These are phyloP conservation scores for Paraphysoderma sedebokerense DNA, from an alignment of 371 early-diverging fungal genomes.

Conservation along the genomic window DNA sequence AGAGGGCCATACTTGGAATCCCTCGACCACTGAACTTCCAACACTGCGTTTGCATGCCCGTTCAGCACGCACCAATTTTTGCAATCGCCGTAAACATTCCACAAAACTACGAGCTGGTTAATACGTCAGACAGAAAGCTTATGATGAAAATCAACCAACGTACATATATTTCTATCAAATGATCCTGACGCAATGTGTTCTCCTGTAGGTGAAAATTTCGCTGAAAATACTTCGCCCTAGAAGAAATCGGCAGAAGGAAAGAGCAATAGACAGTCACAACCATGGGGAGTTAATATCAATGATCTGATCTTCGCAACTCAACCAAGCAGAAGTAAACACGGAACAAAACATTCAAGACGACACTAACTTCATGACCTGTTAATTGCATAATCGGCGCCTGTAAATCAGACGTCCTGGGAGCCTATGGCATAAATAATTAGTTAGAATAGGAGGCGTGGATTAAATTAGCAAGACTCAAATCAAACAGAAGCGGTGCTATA, in stretches of 20 bases:
- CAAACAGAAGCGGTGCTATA: background rate
- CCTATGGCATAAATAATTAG: conserved; percentile 14
- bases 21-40: conserved; percentile 81
- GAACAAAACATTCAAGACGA: too few relatives aligned
- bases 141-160: conserved; percentile 6
- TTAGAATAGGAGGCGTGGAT: background rate
- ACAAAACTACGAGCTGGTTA: conserved; percentile 38
- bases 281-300: conserved; percentile 1
- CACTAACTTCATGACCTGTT: conserved; percentile 47
- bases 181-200: conserved; percentile 68
- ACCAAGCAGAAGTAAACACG: too few relatives aligned
- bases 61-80: conserved; percentile 66
- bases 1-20: conserved; percentile 35
- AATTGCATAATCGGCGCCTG: conserved; percentile 78
- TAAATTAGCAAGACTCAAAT: background rate
- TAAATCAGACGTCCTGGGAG: conserved; percentile 67
- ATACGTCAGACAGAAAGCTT: background rate
- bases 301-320: background rate
- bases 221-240: conserved; percentile 64
- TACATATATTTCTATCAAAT: conserved; percentile 64
- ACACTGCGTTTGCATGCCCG: conserved; percentile 67
- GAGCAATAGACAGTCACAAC: too few relatives aligned
- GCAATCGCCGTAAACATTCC: conserved; percentile 85
- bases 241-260: too few relatives aligned
- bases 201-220: conserved; percentile 72